Base-by-base conservation (phyloP, 768 basidiomycete species). In the Phylloporus sp. region DNA sequence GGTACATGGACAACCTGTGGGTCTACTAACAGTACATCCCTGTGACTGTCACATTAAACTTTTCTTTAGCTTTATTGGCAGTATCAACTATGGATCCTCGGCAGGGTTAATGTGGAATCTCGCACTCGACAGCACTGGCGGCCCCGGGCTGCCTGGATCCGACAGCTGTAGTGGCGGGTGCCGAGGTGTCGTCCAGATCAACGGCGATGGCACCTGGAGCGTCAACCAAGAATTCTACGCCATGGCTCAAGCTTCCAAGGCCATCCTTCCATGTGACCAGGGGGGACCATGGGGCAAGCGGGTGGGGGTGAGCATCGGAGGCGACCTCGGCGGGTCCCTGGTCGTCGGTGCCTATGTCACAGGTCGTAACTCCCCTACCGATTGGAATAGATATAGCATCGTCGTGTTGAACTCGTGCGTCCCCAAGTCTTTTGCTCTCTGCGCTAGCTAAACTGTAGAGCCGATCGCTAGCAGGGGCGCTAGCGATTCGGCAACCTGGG, bases 171-270 rank as follows among this genome's bases (percentile, higher is more conserved):
- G 72, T 2, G 74, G 74, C 5, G 81, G 82, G 14, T 90, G 86
- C 57, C 75, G 86, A 13, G 76, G 78, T 3, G 72, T 89, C 5
- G 82, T 76, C 6, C 81, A 82, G 7, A 75, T 88, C 39, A 83
- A 84, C 55, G 78, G 66, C 54, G 77, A 78, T 42, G 82, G 81
- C 9, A 74, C 70, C 49, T 86, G 79, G 64, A 74, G 68, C 21
- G 68, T 81, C 20, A 88, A 90, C 61, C 82, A 88, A 62, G 86
- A 88, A 65, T 89, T 82, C 65, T 87, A 84, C 48, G 65, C 80
- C 0, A 82, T 88, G 79, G 84, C 82, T 1, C 84, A 88, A 42
- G 81, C 80, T 3, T 84, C 82, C 20, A 85, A 85, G 61, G 86
- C 84, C 3, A 75, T 83, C 43, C 69, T 84, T 18, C 86, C 86